phyloP scores from a whole-genome alignment of 169 alveolate species.

The Plasmodium coatneyi region DNA sequence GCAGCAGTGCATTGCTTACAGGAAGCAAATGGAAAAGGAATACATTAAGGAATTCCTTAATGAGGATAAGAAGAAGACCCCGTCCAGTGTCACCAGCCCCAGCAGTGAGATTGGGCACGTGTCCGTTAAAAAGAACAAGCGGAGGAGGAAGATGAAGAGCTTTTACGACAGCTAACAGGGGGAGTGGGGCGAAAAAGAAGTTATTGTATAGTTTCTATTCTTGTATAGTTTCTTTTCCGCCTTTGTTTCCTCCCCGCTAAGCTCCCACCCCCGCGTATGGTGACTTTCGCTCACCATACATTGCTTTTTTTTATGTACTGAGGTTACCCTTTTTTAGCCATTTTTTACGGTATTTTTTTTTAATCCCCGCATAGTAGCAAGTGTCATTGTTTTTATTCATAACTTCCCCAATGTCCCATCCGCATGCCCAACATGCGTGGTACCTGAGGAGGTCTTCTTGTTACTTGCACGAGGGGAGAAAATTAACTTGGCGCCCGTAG shows the following conservation, averaged over 20 bases:
- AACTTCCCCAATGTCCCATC: not conserved
- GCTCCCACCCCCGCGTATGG: not conserved
- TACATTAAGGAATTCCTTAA: slow-evolving; percentile 42
- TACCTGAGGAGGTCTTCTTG: not conserved
- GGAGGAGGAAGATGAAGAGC: slow-evolving; percentile 38
- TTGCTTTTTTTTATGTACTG: not conserved
- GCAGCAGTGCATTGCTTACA: slow-evolving; percentile 69
- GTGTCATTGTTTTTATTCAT: not conserved
- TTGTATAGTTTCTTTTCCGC: not conserved
- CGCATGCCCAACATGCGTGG: not conserved
- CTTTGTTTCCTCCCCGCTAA: not conserved
- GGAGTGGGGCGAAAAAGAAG: not conserved
- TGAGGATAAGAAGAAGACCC: slow-evolving; percentile 27
- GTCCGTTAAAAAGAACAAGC: slow-evolving; percentile 6
- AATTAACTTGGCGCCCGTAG: not conserved
- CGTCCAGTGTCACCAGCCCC: not conserved
- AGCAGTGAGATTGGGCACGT: not conserved
- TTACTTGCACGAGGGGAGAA: not conserved
- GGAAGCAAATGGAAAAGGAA: slow-evolving; percentile 73
- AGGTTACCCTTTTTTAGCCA: not conserved
- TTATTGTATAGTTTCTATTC: not conserved
- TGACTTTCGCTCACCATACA: not conserved
- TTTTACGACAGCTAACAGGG: slow-evolving; percentile 29
- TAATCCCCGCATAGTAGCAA: not conserved
- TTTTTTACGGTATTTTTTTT: not conserved